These are phyloP conservation scores for Styphnolobium japonicum DNA, from an alignment of 306 rosid species.

Conservation along the genomic window DNA sequence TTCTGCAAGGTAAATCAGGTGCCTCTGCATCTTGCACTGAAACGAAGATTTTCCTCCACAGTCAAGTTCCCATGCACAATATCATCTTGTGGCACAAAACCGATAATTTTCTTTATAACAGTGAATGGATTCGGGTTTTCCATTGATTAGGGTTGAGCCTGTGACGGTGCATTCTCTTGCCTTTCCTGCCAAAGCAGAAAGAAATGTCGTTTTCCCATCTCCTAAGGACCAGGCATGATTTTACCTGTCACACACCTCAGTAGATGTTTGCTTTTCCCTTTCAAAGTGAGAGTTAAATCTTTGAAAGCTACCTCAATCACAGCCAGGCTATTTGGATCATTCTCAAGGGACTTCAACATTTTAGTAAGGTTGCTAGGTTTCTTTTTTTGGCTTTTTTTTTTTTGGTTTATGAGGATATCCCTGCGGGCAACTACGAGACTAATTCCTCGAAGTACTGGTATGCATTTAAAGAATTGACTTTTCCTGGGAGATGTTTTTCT, in stretches of 20 bases:
- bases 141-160: constrained; percentile 70
- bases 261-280: constrained; percentile 58
- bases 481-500: too few relatives aligned
- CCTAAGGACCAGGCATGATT: constrained; percentile 80
- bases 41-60: constrained; percentile 86
- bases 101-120: constrained; percentile 68
- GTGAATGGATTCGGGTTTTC: constrained; percentile 62
- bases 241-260: constrained; percentile 73
- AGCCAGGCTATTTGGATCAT: constrained; percentile 50
- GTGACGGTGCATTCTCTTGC: constrained; percentile 58
- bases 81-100: constrained; percentile 92
- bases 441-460: too few relatives aligned
- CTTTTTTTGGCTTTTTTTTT: too few relatives aligned
- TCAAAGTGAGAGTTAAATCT: constrained; percentile 69
- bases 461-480: too few relatives aligned
- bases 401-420: too few relatives aligned
- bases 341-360: constrained; percentile 57
- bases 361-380: constrained; percentile 56
- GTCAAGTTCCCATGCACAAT: constrained; percentile 87
- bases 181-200: constrained; percentile 77
- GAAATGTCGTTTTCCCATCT: constrained; percentile 90
- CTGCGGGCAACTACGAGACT: too few relatives aligned
- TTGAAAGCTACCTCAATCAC: constrained; percentile 73
- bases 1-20: constrained; percentile 12
- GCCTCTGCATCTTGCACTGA: constrained; percentile 96